phyloP scores from a whole-genome alignment of 768 basidiomycete genomes.

The Chalciporus pseudorubinellus region DNA sequence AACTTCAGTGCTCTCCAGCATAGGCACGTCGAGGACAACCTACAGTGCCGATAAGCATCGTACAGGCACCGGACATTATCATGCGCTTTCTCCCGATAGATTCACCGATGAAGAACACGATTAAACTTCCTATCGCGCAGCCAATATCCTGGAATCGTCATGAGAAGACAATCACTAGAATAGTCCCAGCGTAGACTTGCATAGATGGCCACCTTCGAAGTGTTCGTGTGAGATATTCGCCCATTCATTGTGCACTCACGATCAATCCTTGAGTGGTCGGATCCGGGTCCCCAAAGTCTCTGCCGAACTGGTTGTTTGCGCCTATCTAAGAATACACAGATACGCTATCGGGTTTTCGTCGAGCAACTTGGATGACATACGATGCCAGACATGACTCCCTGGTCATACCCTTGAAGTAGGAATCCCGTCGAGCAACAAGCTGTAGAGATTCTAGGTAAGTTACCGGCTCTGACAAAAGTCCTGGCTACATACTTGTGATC shows the following conservation, averaged over 20 bases:
- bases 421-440: constrained; percentile 43
- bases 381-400: constrained; percentile 44
- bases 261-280: constrained; percentile 40
- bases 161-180: not conserved
- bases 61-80: constrained; percentile 29
- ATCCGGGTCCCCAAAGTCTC: constrained; percentile 37
- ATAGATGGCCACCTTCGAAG: not conserved
- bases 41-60: constrained; percentile 37
- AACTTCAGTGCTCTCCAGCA: too few species aligned
- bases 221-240: not conserved
- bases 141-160: constrained; percentile 36
- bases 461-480: too few species aligned
- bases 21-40: not conserved
- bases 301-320: constrained; percentile 41
- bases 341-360: not conserved
- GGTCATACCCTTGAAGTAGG: constrained; percentile 36
- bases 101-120: constrained; percentile 41
- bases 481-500: constrained; percentile 31
- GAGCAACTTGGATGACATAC: constrained; percentile 18
- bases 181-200: not conserved
- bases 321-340: constrained; percentile 29
- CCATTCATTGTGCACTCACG: constrained; percentile 21
- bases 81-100: constrained; percentile 34
- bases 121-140: constrained; percentile 37
- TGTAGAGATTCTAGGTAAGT: constrained; percentile 2